These are phyloP conservation scores for Exsudoporus floridanus DNA, from an alignment of 1,284 basidiomycete species.

Conservation along the genomic window DNA sequence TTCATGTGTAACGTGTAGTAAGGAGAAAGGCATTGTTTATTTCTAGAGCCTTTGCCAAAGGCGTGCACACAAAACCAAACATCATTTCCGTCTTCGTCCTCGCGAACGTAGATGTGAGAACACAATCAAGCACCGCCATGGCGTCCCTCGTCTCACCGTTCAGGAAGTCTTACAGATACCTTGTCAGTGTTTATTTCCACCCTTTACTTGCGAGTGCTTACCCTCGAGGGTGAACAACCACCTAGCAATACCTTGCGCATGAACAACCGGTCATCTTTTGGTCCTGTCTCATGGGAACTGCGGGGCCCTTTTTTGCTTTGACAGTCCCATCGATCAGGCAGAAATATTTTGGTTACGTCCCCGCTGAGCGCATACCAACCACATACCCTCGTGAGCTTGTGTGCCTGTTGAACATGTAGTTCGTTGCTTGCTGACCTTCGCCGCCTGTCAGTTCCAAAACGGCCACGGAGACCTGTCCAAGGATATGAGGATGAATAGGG, in stretches of 20 bases:
- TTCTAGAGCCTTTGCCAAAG: constrained; percentile 29
- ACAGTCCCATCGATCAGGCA: constrained; percentile 80
- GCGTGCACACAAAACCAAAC: constrained; percentile 26
- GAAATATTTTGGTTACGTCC: constrained; percentile 68
- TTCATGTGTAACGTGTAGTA: background rate
- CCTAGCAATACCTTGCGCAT: constrained; percentile 77
- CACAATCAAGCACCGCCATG: constrained; percentile 18
- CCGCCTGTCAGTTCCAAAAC: constrained; percentile 34
- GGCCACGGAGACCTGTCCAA: constrained; percentile 38
- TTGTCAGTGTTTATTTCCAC: constrained; percentile 22
- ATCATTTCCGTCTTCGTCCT: constrained; percentile 20
- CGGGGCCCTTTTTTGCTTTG: constrained; percentile 77
- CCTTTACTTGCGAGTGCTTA: background rate
- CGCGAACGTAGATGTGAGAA: background rate
- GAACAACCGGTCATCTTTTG: constrained; percentile 93
- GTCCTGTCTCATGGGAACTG: constrained; percentile 72
- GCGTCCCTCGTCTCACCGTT: constrained; percentile 34
- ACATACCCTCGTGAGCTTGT: constrained; percentile 79
- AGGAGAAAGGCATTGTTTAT: constrained; percentile 19
- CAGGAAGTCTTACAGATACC: constrained; percentile 32
- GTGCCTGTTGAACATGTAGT: background rate
- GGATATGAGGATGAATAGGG: constrained; percentile 46
- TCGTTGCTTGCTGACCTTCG: background rate
- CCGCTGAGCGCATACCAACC: constrained; percentile 74
- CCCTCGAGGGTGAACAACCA: background rate